phyloP scores from a whole-genome alignment of 2,329 filamentous ascomycete species.

The Lachnellula suecica region DNA sequence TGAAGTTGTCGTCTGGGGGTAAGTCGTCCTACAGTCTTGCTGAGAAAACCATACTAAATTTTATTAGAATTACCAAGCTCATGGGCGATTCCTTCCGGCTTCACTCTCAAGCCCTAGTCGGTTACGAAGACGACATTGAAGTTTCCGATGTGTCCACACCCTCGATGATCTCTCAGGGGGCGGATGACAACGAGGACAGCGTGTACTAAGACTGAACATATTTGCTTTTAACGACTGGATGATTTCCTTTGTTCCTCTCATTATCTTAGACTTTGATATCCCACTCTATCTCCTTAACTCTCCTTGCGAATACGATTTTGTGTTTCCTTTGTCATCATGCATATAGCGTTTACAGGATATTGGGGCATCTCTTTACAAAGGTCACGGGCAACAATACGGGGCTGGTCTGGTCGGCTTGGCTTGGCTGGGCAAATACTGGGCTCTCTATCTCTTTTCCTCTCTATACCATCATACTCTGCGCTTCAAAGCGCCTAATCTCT shows the following conservation, averaged over 20 bases:
- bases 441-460: slow-evolving; percentile 19
- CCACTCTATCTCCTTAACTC: slow-evolving; percentile 30
- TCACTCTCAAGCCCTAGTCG: slow-evolving; percentile 89
- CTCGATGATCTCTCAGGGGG: slow-evolving; percentile 70
- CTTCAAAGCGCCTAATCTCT: slow-evolving; percentile 28
- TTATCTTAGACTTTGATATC: slow-evolving; percentile 32
- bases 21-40: slow-evolving; percentile 48
- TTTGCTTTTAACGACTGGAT: slow-evolving; percentile 31
- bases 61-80: slow-evolving; percentile 76
- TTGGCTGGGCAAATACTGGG: slow-evolving; percentile 16
- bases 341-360: slow-evolving; percentile 30
- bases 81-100: slow-evolving; percentile 99
- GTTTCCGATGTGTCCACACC: slow-evolving; percentile 67
- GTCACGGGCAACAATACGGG: slow-evolving; percentile 46
- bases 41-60: slow-evolving; percentile 42
- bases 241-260: slow-evolving; percentile 47
- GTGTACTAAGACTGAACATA: slow-evolving; percentile 51
- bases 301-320: slow-evolving; percentile 20
- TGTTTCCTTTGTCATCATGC: slow-evolving; percentile 34
- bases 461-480: slow-evolving; percentile 20
- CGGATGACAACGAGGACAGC: slow-evolving; percentile 63
- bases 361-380: slow-evolving; percentile 30
- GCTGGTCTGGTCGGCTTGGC: slow-evolving; percentile 27
- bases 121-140: slow-evolving; percentile 85
- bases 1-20: slow-evolving; percentile 99